Percentiles rank a stretch among this genome's conserved stretches.
Evolutionary conservation across 768 basidiomycete species (phyloP).

Genomic region (Leucocoprinus birnbaumii): DNA sequence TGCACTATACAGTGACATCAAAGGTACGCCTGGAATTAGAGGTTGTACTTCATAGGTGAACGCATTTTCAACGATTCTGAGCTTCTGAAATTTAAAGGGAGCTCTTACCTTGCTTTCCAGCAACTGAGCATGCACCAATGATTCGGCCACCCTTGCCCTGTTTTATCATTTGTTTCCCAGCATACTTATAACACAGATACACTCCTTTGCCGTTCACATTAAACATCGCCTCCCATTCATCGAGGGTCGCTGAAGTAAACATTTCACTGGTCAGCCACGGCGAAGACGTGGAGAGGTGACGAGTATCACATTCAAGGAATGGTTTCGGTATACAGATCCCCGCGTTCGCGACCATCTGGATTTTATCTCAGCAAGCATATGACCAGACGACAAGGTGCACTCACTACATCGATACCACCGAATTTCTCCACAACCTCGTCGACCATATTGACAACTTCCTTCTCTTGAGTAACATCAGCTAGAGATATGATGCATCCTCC

Average conservation of each 20-base stretch:
- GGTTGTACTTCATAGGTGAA: background rate
- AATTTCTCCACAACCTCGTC: background rate
- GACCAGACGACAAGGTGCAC: background rate
- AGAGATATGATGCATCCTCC: slow-evolving; percentile 8
- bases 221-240: slow-evolving; percentile 37
- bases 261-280: background rate
- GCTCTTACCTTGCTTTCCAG: slow-evolving; percentile 32
- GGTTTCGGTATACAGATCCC: background rate
- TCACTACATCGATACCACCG: background rate
- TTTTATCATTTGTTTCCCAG: slow-evolving; percentile 59
- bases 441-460: background rate
- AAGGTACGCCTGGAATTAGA: slow-evolving; percentile 13
- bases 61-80: too few relatives aligned
- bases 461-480: slow-evolving; percentile 13
- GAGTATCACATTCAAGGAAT: background rate
- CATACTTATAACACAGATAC: slow-evolving; percentile 64
- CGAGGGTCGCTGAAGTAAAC: slow-evolving; percentile 19
- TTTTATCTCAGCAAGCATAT: background rate
- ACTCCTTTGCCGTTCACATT: slow-evolving; percentile 54
- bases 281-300: background rate
- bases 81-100: background rate
- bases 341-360: slow-evolving; percentile 10
- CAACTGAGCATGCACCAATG: slow-evolving; percentile 44
- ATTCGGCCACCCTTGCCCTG: slow-evolving; percentile 53
- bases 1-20: slow-evolving; percentile 18